Base-by-base conservation (phyloP, 2,329 filamentous ascomycete species). In the Dactylellina parvicollis region DNA sequence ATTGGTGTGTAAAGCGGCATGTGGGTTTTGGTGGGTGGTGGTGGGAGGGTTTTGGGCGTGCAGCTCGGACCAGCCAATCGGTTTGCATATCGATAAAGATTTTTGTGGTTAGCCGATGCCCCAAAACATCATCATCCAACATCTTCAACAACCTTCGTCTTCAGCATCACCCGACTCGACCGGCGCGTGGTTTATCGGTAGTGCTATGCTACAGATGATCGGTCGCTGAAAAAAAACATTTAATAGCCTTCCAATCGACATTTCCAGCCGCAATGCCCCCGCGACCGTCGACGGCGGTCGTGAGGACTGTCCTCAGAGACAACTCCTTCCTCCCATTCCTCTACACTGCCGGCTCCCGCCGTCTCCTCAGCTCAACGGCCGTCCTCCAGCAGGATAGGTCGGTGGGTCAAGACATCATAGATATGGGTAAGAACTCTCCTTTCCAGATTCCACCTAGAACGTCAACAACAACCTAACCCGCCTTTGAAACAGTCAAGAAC, bases 41-140 rank as follows among this genome's bases (percentile, higher is more conserved):
- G 49, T 60, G 47, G 47, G 12, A 8, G 4, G 54, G 32, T 34
- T 16, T 42, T 22, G 42, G n/a, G n/a, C n/a, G n/a, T n/a, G n/a
- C n/a, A n/a, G n/a, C n/a, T 32, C 38, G 28, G 18, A 30, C 61
- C 56, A 56, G 52, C 67, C 67, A 72, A 72, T 72, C 67, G 59
- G 56, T 24, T 52, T 10, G 22, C 49, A 47, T 65, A 65, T 59
- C 52, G 67, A 72, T 65, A 72, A 72, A 72, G 67, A 64, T 72
- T 72, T 71, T 72, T 72, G 67, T 64, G 44, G 50, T 66, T 59
- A 36, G 59, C 57, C 59, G 52, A 64, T 59, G 65, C 36, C 49
- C 47, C 32, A 38, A 52, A 40, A 47, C 66, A 71, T 24, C 57
- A 62, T 50, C 49, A 10, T 36, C 24, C 36, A 46, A 36, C 55